phyloP scores from a whole-genome alignment of 2,329 filamentous ascomycete species.

The Decorospora gaudefroyi region DNA sequence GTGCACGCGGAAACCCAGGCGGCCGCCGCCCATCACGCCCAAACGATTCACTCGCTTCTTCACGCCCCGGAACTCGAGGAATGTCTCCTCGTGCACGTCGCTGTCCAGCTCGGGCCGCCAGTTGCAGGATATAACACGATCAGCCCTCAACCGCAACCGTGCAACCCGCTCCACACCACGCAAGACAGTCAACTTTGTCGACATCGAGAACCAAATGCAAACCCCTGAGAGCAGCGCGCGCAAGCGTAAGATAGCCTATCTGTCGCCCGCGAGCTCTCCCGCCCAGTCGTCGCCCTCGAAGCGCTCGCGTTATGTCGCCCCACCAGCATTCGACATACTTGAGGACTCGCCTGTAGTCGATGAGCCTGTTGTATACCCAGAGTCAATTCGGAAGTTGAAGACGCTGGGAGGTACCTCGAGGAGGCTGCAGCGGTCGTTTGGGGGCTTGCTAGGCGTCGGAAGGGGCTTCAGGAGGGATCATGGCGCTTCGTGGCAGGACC shows the following conservation, averaged over 20 bases:
- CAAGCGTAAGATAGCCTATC: slow-evolving; percentile 48
- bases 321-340: slow-evolving; percentile 39
- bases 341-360: slow-evolving; percentile 38
- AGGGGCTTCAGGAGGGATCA: slow-evolving; percentile 50
- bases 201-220: slow-evolving; percentile 35
- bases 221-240: slow-evolving; percentile 42
- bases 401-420: slow-evolving; percentile 44
- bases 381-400: slow-evolving; percentile 48
- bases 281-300: slow-evolving; percentile 51
- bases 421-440: slow-evolving; percentile 54
- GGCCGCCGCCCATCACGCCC: slow-evolving; percentile 56
- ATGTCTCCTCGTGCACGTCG: slow-evolving; percentile 34
- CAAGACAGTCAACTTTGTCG: slow-evolving; percentile 49
- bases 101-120: slow-evolving; percentile 51
- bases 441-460: slow-evolving; percentile 48
- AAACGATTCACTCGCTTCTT: slow-evolving; percentile 59
- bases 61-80: slow-evolving; percentile 50
- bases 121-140: slow-evolving; percentile 56
- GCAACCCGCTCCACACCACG: slow-evolving; percentile 40
- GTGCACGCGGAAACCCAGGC: slow-evolving; percentile 49
- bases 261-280: slow-evolving; percentile 50
- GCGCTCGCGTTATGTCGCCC: slow-evolving; percentile 36
- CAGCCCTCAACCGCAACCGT: slow-evolving; percentile 50
- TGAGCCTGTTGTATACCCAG: slow-evolving; percentile 29
- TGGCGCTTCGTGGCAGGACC: slow-evolving; percentile 60